A percentile compares a stretch with the other conserved stretches of the same genome.
Conservation (phyloP, 108 stramenopile species). For the Skeletonema grethae region DNA sequence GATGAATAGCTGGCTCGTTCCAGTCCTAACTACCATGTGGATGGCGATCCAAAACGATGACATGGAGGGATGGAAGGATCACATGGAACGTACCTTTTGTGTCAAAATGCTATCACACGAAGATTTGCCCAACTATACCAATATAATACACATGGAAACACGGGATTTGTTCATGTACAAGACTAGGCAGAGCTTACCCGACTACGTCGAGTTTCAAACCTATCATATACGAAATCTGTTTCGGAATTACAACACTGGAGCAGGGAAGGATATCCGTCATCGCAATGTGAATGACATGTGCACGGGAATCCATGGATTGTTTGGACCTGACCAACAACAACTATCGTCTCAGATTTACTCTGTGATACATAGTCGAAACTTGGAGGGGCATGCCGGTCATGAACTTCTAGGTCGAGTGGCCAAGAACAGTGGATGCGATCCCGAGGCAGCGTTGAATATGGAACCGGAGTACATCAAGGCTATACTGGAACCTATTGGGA, state of each 20-base stretch:
- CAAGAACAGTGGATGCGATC: constrained; percentile 31
- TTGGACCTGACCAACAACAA: constrained; percentile 12
- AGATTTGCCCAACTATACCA: constrained; percentile 7
- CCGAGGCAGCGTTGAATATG: constrained; percentile 43
- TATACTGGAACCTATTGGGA: constrained; percentile 33
- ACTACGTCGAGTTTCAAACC: constrained; percentile 37
- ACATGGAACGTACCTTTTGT: constrained; percentile 35
- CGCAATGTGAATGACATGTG: constrained; percentile 19
- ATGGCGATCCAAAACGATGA: constrained; percentile 27
- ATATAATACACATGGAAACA: constrained; percentile 13
- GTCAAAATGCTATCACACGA: constrained; percentile 22
- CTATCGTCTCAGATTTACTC: constrained; percentile 2
- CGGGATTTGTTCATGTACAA: constrained; percentile 36
- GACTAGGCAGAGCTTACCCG: not conserved
- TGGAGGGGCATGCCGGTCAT: constrained; percentile 11
- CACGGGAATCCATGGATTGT: constrained; percentile 9
- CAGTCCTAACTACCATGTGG: constrained; percentile 41
- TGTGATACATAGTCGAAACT: constrained; percentile 20
- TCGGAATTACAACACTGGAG: constrained; percentile 36
- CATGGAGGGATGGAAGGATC: constrained; percentile 18
- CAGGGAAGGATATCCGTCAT: constrained; percentile 3
- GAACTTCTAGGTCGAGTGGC: constrained; percentile 2
- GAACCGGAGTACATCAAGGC: constrained; percentile 47
- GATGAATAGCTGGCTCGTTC: constrained; percentile 30
- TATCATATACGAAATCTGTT: constrained; percentile 34